Base-by-base conservation (phyloP, 495 filamentous ascomycete species). In the Trichoderma virens region DNA sequence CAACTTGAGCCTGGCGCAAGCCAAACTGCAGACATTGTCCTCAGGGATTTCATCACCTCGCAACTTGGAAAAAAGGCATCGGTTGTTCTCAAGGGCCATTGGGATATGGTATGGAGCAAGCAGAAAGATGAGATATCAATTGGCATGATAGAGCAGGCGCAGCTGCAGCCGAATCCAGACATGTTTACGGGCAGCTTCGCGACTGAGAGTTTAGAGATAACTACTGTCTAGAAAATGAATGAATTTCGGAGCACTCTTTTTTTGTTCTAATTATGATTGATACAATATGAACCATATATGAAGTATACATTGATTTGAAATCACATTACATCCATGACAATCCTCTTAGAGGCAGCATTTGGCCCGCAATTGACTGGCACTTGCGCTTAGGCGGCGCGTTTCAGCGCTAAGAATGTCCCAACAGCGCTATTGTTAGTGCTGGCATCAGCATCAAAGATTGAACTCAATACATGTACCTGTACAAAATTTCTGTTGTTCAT, bases 1-100 rank as follows among this genome's bases (percentile, higher is more conserved):
- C 76, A 78, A 34, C 75, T 83, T 41, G 66, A 65, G 16, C 69
- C 76, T 5, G 71, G 72, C 7, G 67, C 68, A 62, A 70, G 70
- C 16, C 63, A 59, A 9, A 68, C 66, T 61, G 67, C 59, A 30
- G 71, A 70, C 60, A 34, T 76, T 16, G 64, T 67, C 59, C 59
- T 76, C 8, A 70, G 54, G 61, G 31, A 51, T 67, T 63, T 70
- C 31, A 67, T 68, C 9, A 68, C 72, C 23, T 62, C 71, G n/a
- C 67, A 70, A 60, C 59, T 68, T 41, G 65, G 69, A 45, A 71
- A 69, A 25, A 63, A 38, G 31, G 67, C 70, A 23, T 68, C 63
- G 43, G 67, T 71, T 6, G 64, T 63, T 25, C 71, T 73, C 27
- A 69, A 66, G 31, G 74, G 74, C 8, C 65, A 69, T 64, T 76